A percentile compares a stretch with the other conserved stretches of the same genome.
These are phyloP conservation scores for Pyropia yezoensis DNA, from an alignment of 23 red algal genomes.

Conservation along the genomic window DNA sequence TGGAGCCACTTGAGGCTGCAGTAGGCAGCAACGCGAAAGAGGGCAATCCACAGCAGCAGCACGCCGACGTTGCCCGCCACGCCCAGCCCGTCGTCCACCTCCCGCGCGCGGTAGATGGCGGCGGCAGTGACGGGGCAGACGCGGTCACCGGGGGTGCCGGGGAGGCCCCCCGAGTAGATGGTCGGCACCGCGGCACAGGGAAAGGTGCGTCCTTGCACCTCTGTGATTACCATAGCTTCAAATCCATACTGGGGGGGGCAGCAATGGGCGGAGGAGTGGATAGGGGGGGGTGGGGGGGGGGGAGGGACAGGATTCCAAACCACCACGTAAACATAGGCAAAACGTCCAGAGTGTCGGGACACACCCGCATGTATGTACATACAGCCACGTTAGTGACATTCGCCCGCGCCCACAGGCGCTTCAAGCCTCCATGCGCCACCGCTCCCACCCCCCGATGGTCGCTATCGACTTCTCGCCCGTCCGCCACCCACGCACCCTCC, in stretches of 20 bases:
- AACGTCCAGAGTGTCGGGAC: too few species aligned
- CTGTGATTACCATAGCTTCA: constrained; percentile 46
- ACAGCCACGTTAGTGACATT: neutral
- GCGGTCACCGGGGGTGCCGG: neutral
- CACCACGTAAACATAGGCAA: too few species aligned
- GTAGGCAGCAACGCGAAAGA: constrained; percentile 51
- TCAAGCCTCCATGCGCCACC: too few species aligned
- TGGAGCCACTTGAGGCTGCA: constrained; percentile 48
- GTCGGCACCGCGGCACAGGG: constrained; percentile 5
- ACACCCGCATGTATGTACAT: too few species aligned
- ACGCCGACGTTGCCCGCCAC: constrained; percentile 27
- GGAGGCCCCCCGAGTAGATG: constrained; percentile 25
- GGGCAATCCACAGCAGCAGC: constrained; percentile 35
- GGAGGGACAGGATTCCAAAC: neutral
- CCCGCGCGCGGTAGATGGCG: constrained; percentile 28
- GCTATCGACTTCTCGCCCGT: too few species aligned
- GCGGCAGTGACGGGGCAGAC: constrained; percentile 40
- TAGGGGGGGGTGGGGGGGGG: neutral
- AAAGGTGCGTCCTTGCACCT: constrained; percentile 54
- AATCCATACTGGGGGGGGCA: constrained; percentile 34
- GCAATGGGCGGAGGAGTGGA: neutral
- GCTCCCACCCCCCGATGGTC: too few species aligned
- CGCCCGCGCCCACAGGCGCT: neutral
- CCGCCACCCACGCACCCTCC: too few species aligned
- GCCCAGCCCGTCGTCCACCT: constrained; percentile 32